Percentiles rank a stretch among this genome's conserved stretches.
phyloP scores from a whole-genome alignment of 106 monocot species.

The Allium sativum region DNA sequence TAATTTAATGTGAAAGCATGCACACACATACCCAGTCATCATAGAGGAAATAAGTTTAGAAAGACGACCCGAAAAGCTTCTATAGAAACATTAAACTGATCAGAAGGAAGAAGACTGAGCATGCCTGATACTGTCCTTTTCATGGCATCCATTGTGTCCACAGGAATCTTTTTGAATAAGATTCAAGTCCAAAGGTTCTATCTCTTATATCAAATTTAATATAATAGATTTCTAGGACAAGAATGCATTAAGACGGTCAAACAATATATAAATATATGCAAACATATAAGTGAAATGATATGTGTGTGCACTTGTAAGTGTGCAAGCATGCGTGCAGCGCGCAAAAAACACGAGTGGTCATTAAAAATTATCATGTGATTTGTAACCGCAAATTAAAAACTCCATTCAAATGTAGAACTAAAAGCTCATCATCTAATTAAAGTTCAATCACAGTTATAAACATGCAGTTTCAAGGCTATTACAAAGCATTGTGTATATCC shows the following conservation, averaged over 20 bases:
- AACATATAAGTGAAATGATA: not conserved
- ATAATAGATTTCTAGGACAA: constrained; percentile 49
- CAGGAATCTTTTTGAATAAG: constrained; percentile 80
- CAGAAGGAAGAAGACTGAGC: constrained; percentile 88
- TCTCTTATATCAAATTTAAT: constrained; percentile 82
- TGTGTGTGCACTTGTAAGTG: not conserved
- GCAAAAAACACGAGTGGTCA: not conserved
- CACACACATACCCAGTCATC: constrained; percentile 76
- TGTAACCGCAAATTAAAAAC: not conserved
- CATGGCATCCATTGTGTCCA: constrained; percentile 84
- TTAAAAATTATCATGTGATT: not conserved
- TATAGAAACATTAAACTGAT: constrained; percentile 69
- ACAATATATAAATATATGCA: not conserved
- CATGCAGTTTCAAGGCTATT: no score
- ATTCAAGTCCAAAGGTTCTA: constrained; percentile 88
- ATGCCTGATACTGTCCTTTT: constrained; percentile 95
- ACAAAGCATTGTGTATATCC: no score
- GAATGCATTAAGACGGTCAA: not conserved
- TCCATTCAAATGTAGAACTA: not conserved
- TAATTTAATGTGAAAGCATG: not conserved
- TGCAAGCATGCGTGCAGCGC: not conserved
- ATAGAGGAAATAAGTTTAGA: constrained; percentile 91
- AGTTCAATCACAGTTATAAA: no score
- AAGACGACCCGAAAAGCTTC: constrained; percentile 82
- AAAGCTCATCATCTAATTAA: not conserved